Percentiles rank a stretch among this genome's conserved stretches.
Conservation (phyloP, 83 land plant genomes). For the Isoetes engelmannii region DNA sequence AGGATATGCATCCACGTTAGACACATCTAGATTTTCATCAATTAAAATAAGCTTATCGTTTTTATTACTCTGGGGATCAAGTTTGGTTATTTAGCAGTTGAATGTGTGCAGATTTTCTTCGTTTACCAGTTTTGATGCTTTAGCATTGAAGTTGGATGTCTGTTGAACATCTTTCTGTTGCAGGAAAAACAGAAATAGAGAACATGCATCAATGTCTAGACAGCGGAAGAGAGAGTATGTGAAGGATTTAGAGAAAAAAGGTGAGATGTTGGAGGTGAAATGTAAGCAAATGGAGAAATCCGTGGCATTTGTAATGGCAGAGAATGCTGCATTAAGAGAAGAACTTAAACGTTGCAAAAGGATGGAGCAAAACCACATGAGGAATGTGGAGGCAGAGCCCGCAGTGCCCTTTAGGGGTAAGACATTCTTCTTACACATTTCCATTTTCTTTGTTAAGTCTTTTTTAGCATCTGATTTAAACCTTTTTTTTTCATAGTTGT, state of each 20-base stretch:
- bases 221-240: conserved; percentile 74
- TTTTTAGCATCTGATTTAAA: not conserved
- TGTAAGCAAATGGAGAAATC: conserved; percentile 46
- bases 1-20: too few species aligned
- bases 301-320: conserved; percentile 44
- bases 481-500: too few species aligned
- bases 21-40: too few species aligned
- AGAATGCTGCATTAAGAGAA: conserved; percentile 54
- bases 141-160: not conserved
- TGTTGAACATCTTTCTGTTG: not conserved
- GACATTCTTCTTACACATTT: conserved; percentile 4
- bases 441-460: not conserved
- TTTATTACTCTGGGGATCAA: too few species aligned
- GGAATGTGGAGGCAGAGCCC: conserved; percentile 62
- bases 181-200: conserved; percentile 71
- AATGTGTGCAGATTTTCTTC: too few species aligned
- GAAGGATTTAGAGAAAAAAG: conserved; percentile 66
- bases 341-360: conserved; percentile 33
- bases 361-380: conserved; percentile 21
- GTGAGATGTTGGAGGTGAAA: conserved; percentile 55
- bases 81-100: too few species aligned
- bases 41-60: too few species aligned
- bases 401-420: conserved; percentile 77
- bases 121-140: too few species aligned
- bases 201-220: conserved; percentile 67